Base-by-base conservation (phyloP, 2,329 filamentous ascomycete genomes). In the Coleophoma crateriformis region DNA sequence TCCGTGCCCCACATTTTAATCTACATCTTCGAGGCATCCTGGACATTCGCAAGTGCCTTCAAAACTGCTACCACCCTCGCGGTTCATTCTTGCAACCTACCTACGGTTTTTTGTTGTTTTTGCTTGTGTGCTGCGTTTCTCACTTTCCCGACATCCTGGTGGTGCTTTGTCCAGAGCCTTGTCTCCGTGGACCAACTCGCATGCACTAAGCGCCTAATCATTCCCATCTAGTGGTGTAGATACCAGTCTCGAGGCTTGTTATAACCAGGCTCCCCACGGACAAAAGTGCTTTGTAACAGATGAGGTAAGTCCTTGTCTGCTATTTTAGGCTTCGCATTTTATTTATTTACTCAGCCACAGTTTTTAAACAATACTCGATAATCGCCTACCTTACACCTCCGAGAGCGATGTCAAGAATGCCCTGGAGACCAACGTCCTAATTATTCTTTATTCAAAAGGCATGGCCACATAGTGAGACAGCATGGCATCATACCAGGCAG, bases 401-500 rank as follows among this genome's bases (percentile, higher is more conserved):
- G 27, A 27, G 6, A 27, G 27, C 27, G 27, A 32, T 44, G 41
- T 33, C 39, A 41, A 33, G 32, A 46, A 49, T 45, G 17, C 33
- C 27, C 47, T 33, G n/a, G 20, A 33, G 22, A 43, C 57, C 20
- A 53, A 62, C 50, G 61, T 57, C 8, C 7, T 27, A 2, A 27
- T 27, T 27, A 10, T 27, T 27, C 27, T 27, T 27, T 27, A 27
- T 7, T 7, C 27, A 33, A 46, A 49, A 50, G 53, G 51, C 50
- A 61, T 61, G 57, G 47, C 45, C 42, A 53, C 43, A 47, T 54
- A 57, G 50, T 46, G 51, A 50, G 59, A 60, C 52, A 69, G 50
- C 54, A 75, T 75, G 73, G 69, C 71, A 64, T 69, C 71, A 59
- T 62, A 67, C 49, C 67, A 66, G 60, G 63, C 62, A 53, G 67